Percentiles rank a stretch among this genome's conserved stretches.
phyloP scores from a whole-genome alignment of 352 stramenopile genomes.

The Phytophthora hibernalis region DNA sequence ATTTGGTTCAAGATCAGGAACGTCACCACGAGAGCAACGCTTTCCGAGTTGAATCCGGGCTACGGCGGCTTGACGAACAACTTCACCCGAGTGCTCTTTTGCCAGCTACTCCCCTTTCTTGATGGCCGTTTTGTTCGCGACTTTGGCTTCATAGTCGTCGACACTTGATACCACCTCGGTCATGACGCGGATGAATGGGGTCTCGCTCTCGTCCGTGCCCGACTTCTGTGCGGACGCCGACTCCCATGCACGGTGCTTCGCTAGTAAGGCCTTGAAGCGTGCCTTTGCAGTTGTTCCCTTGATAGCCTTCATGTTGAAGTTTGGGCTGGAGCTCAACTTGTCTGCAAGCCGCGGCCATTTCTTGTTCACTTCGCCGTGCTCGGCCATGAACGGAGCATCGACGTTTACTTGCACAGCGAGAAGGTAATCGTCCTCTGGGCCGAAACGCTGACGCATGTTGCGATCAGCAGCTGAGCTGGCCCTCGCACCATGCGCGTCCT shows the following conservation, averaged over 20 bases:
- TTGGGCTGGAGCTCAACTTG: conserved; percentile 8
- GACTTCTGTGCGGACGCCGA: conserved; percentile 1
- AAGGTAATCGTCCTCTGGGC: conserved; percentile 12
- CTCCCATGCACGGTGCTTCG: conserved; percentile 9
- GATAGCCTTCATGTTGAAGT: conserved; percentile 13
- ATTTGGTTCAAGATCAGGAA: background rate
- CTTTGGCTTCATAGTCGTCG: conserved; percentile 1
- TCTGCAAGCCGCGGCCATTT: background rate
- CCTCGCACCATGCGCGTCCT: background rate
- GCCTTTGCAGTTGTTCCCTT: conserved; percentile 8
- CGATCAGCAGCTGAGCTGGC: background rate
- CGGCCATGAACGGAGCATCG: background rate
- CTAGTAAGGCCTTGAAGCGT: conserved; percentile 10
- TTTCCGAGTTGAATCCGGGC: conserved; percentile 3
- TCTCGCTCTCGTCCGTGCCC: conserved; percentile 1
- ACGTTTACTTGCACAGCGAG: conserved; percentile 19
- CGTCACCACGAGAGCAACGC: background rate
- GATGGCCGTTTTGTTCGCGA: background rate
- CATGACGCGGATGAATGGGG: background rate
- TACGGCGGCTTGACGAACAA: conserved; percentile 3
- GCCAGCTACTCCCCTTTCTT: background rate
- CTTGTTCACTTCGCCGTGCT: conserved; percentile 13
- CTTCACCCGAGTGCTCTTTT: background rate
- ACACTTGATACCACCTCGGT: background rate
- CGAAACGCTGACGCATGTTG: conserved; percentile 16